Conservation (phyloP, 345 rosid genomes). For the Rubroshorea leprosula region DNA sequence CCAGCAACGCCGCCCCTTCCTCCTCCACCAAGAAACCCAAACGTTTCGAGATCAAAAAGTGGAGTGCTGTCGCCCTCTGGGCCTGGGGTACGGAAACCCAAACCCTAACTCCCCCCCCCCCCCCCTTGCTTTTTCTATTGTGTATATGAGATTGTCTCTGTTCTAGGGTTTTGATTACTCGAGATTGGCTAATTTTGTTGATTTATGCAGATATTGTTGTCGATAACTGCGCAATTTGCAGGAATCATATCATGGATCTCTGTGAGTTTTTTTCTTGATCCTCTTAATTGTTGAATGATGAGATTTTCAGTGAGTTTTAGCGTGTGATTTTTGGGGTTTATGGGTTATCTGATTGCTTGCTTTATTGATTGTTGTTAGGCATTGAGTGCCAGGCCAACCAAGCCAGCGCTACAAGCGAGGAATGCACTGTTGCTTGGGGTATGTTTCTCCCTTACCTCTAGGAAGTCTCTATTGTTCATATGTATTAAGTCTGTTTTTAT, state of each 20-base stretch:
- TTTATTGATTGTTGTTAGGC: slow-evolving; percentile 33
- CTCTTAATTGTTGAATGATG: neutral
- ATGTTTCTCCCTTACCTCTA: slow-evolving; percentile 10
- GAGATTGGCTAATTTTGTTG: slow-evolving; percentile 1
- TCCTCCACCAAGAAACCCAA: slow-evolving; percentile 70
- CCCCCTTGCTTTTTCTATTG: neutral
- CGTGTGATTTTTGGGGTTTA: too few species aligned
- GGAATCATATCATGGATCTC: slow-evolving; percentile 95
- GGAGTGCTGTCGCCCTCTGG: slow-evolving; percentile 96
- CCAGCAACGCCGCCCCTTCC: slow-evolving; percentile 43
- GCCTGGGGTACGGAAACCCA: slow-evolving; percentile 63
- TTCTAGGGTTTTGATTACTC: neutral
- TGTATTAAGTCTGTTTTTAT: neutral
- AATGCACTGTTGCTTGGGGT: slow-evolving; percentile 99
- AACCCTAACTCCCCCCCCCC: slow-evolving; percentile 18
- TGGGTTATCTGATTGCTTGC: neutral
- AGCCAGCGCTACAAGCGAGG: slow-evolving; percentile 90
- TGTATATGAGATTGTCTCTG: neutral
- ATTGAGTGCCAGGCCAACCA: slow-evolving; percentile 96
- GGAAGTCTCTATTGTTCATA: too few species aligned
- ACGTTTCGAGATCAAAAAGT: slow-evolving; percentile 83
- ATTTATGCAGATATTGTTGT: slow-evolving; percentile 74
- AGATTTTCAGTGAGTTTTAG: neutral
- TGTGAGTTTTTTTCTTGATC: slow-evolving; percentile 39
- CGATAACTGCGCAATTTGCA: slow-evolving; percentile 92